Evolutionary conservation across 1,139 yeast species (phyloP).

Genomic region (Diutina mesorugosa): DNA sequence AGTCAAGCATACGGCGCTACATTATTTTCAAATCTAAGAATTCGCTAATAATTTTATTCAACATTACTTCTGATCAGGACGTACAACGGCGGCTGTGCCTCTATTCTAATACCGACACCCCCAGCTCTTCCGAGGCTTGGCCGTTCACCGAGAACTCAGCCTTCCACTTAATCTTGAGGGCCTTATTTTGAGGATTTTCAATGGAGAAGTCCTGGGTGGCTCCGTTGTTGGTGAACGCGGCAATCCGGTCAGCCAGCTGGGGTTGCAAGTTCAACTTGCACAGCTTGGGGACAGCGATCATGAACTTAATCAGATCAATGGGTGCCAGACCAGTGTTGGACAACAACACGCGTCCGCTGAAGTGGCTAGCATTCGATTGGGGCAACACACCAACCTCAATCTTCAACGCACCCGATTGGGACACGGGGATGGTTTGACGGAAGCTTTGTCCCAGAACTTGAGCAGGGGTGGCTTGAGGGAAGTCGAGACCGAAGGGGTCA

Average conservation of each 20-base stretch:
- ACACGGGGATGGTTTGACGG: constrained; percentile 15
- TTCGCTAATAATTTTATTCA: not conserved
- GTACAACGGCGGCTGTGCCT: not conserved
- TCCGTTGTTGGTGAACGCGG: constrained; percentile 38
- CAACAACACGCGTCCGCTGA: constrained; percentile 32
- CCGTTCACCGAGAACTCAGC: constrained; percentile 43
- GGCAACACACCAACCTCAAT: constrained; percentile 35
- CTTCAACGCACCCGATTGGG: constrained; percentile 36
- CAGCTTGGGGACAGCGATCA: constrained; percentile 74
- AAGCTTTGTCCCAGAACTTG: constrained; percentile 13
- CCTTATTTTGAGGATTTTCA: constrained; percentile 33
- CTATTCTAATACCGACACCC: constrained; percentile 26
- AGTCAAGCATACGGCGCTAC: no score
- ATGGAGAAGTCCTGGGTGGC: constrained; percentile 51
- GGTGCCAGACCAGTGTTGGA: constrained; percentile 24
- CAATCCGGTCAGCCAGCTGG: constrained; percentile 41
- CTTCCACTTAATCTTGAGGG: constrained; percentile 76
- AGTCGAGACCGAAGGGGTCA: constrained; percentile 41
- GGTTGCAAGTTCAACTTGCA: constrained; percentile 56
- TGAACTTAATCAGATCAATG: constrained; percentile 40
- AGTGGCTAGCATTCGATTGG: constrained; percentile 20
- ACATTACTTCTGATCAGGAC: not conserved
- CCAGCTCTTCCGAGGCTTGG: constrained; percentile 37
- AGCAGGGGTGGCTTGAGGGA: constrained; percentile 27
- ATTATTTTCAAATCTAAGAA: no score